Conservation (phyloP, 306 rosid species). For the Potentilla sterilis region DNA sequence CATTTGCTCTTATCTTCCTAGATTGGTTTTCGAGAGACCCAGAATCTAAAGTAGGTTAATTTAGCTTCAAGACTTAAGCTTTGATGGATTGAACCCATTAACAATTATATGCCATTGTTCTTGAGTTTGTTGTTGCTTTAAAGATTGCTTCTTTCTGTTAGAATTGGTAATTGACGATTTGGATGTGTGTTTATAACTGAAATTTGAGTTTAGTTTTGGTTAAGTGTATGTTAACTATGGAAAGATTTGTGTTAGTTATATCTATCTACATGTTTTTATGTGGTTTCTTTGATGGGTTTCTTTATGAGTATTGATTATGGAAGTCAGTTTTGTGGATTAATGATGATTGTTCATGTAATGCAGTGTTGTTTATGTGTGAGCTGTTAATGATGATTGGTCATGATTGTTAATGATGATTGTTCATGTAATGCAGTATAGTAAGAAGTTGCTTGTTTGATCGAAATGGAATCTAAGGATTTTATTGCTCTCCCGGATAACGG, state of each 20-base stretch:
- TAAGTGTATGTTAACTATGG: background rate
- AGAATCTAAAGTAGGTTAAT: background rate
- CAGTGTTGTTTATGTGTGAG: too few relatives aligned
- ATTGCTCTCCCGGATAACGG: slow-evolving; percentile 28
- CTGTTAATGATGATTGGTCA: too few relatives aligned
- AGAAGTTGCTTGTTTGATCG: slow-evolving; percentile 15
- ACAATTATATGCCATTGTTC: background rate
- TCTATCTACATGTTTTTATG: background rate
- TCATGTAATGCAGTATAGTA: slow-evolving; percentile 21
- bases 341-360: too few relatives aligned
- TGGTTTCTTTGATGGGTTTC: background rate
- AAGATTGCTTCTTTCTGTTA: background rate
- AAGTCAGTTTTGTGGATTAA: too few relatives aligned
- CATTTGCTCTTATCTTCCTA: background rate
- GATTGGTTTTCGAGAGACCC: slow-evolving; percentile 16
- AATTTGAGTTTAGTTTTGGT: background rate
- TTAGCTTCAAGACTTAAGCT: background rate
- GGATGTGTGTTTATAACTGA: slow-evolving; percentile 8
- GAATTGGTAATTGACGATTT: background rate
- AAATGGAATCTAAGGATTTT: slow-evolving; percentile 51
- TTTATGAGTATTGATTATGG: background rate
- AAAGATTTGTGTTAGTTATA: background rate
- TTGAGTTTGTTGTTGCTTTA: background rate
- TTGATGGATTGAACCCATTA: background rate
- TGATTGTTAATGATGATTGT: background rate